Evolutionary conservation across 2,329 filamentous ascomycete species (phyloP), one percentile per base, ranked within the genome.

Genomic region (Diaporthe ilicicola): DNA sequence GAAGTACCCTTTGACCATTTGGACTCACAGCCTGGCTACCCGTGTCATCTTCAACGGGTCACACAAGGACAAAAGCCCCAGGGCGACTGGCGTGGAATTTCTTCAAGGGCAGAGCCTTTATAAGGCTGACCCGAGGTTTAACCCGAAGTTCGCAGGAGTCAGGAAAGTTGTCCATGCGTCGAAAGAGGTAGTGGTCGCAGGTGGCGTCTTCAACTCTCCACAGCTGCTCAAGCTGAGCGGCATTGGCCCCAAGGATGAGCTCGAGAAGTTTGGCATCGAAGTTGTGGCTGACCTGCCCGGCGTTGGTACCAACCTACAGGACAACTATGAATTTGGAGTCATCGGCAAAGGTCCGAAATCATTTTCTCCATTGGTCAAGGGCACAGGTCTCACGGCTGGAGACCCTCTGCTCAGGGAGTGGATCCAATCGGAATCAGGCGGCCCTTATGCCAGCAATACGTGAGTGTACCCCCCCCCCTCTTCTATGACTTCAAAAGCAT

Each of bases 191-290:
- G 87, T 88, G 50, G 71, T 88, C 13, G 82, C 83, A 0, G 85
- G 83, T 1, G 86, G 87, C 15, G 78, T 82, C 2, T 85, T 87
- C 75, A 86, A 87, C 76, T 83, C 83, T 4, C 86, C 86, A 0
- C 84, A 87, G 72, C 80, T 88, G 5, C 82, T 89, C 3, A 84
- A 86, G 77, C 80, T 87, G 0, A 86, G 84, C 56, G 86, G 87
- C 10, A 80, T 88, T 32, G 86, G 86, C 0, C 81, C 84, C 1
- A 78, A 77, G 1, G 76, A 78, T 0, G 81, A 79, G 15, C 75
- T 81, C 2, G 44, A 70, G 12, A 68, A 73, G 27, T 72, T 75
- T 34, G 68, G 68, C 2, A 65, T 70, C 8, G 39, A 55, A 6
- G 48, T 51, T 22, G 4, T 54, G 7, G 48, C 65, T 4, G 51